These are phyloP conservation scores for Fusarium ambrosium DNA, from an alignment of 2,329 filamentous ascomycete genomes.

Conservation along the genomic window DNA sequence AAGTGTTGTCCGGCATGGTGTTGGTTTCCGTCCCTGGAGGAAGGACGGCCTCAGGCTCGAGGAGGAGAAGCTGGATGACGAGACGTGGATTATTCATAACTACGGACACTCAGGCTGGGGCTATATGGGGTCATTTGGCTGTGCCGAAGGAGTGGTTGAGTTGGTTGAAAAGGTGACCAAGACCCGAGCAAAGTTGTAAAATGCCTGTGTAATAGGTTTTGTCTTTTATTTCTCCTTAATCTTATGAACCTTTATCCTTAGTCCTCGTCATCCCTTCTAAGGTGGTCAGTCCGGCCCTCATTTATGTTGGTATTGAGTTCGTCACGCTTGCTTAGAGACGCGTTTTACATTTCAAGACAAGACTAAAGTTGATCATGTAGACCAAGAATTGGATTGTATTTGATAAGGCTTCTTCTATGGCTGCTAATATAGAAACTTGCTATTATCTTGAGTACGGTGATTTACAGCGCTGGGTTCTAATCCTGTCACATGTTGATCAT, in stretches of 20 bases:
- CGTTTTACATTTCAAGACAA: neutral
- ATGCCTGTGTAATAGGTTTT: neutral
- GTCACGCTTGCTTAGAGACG: neutral
- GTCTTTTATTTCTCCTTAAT: neutral
- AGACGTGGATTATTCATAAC: slow-evolving; percentile 71
- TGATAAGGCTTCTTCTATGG: neutral
- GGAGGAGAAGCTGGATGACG: slow-evolving; percentile 59
- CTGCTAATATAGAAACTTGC: neutral
- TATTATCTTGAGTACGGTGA: neutral
- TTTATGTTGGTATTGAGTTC: neutral
- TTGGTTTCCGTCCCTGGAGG: slow-evolving; percentile 79
- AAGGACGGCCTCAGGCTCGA: slow-evolving; percentile 79
- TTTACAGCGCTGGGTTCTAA: neutral
- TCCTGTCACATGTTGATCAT: neutral
- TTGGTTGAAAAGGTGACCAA: slow-evolving; percentile 24
- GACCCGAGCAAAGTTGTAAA: slow-evolving; percentile 4
- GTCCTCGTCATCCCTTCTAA: neutral
- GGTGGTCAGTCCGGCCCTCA: neutral
- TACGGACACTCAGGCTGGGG: slow-evolving; percentile 81
- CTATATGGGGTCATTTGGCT: slow-evolving; percentile 62
- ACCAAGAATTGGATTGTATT: neutral
- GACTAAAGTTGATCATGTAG: neutral
- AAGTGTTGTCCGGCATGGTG: slow-evolving; percentile 81
- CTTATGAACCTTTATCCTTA: neutral
- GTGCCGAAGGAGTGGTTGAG: slow-evolving; percentile 26